Evolutionary conservation across 176 grass and related monocot genomes (phyloP).

Genomic region (Ensete ventricosum): DNA sequence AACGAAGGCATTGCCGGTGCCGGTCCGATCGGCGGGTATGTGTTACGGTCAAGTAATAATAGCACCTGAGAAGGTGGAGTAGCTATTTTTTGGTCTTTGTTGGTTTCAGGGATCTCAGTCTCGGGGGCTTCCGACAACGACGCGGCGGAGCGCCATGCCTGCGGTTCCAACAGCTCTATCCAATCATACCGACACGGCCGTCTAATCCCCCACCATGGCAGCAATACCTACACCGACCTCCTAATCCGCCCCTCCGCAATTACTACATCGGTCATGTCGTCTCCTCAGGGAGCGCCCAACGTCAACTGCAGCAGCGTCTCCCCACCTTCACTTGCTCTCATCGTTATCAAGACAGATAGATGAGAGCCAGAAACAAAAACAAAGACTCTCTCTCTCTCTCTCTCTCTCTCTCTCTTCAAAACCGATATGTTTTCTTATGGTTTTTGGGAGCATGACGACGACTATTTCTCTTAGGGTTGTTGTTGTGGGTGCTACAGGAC

Average conservation of each 20-base stretch:
- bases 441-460: background rate
- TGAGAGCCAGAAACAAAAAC: background rate
- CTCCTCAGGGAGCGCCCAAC: constrained; percentile 17
- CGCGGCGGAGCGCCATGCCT: no score
- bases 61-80: background rate
- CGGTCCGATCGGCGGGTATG: constrained; percentile 51
- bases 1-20: constrained; percentile 52
- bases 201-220: constrained; percentile 34
- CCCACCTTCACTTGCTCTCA: constrained; percentile 25
- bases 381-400: background rate
- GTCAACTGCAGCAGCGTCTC: background rate
- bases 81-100: background rate
- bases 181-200: constrained; percentile 4
- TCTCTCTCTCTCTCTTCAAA: background rate
- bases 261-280: constrained; percentile 62
- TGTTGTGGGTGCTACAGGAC: background rate
- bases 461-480: background rate
- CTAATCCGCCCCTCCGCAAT: constrained; percentile 8
- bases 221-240: constrained; percentile 38
- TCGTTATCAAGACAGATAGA: background rate
- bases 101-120: background rate
- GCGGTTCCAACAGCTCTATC: no score
- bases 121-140: background rate
- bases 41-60: no score
- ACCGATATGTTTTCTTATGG: background rate